Evolutionary conservation across 306 rosid genomes (phyloP), one percentile per base, ranked within the genome.

Genomic region (Vigna nakashimae): DNA sequence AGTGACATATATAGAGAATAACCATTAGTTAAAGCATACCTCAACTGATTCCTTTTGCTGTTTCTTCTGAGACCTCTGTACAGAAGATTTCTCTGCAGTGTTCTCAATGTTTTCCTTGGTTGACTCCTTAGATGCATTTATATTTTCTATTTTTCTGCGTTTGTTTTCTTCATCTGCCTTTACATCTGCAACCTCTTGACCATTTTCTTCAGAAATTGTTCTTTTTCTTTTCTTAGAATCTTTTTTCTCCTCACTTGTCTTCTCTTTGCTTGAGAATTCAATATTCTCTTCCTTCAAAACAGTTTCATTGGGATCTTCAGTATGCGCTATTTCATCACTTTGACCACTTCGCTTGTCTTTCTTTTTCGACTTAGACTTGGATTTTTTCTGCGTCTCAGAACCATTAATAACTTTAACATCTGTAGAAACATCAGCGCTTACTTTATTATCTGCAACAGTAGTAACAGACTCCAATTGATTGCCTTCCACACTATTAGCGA

Each of bases 171-270:
- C 98, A 55, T 62, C 83, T 74, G n/a, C 84, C 75, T 63, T 76
- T 43, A 68, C 75, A 59, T 90, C 89, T 1, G 38, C 65, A 63
- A 69, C 75, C 71, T 82, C 77, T 34, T 71, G 65, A 71, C 77
- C 85, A 83, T 72, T 83, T 67, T 82, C 88, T 68, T 87, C 93
- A 60, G 92, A 84, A 69, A 43, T 79, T 60, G 64, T 36, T 77
- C 94, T 89, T 88, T 88, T 90, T 15, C 95, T 84, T 67, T 92
- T 94, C 85, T 89, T 92, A 71, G 91, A 85, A 82, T 82, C 78
- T 68, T 89, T 88, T 65, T 80, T 79, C 80, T 77, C 82, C 63
- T 68, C 69, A 1, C 15, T 69, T 3, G 20, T 71, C 28, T 46
- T 78, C 32, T 85, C 92, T 46, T 58, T 86, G 36, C 69, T 66